Conservation (phyloP, 176 grass and related monocot species). For the sorghum (Sorghum bicolor) region DNA sequence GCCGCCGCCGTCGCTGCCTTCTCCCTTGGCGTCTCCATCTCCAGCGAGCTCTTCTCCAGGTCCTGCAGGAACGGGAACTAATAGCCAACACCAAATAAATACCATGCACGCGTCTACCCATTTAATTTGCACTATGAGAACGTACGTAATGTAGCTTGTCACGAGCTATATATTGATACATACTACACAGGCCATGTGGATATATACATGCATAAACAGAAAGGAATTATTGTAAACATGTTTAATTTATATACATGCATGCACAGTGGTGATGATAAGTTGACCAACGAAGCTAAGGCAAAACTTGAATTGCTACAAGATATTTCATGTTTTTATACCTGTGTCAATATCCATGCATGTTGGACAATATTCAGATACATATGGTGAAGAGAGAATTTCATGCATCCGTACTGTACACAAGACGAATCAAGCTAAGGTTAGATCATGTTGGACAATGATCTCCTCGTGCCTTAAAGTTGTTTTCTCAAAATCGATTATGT, state of each 20-base stretch:
- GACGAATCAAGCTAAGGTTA: too few relatives aligned
- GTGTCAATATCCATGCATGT: neutral
- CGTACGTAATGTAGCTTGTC: too few relatives aligned
- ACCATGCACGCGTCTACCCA: neutral
- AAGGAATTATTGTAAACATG: neutral
- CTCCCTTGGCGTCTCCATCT: slow-evolving; percentile 34
- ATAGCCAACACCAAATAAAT: neutral
- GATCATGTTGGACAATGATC: too few relatives aligned
- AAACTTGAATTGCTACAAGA: neutral
- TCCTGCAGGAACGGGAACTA: too few relatives aligned
- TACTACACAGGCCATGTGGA: neutral
- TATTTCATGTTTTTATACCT: neutral
- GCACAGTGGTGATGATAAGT: neutral
- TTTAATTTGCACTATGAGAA: too few relatives aligned
- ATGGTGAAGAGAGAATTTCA: too few relatives aligned
- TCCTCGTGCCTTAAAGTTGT: too few relatives aligned
- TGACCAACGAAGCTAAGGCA: neutral
- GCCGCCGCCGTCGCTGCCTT: slow-evolving; percentile 17
- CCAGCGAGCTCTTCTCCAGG: slow-evolving; percentile 31
- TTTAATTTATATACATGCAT: neutral
- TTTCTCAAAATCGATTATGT: too few relatives aligned
- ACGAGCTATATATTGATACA: neutral
- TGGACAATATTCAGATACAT: too few relatives aligned
- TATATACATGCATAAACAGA: neutral
- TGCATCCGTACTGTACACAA: too few relatives aligned